Percentiles rank a stretch among this genome's conserved stretches.
Conservation (phyloP, 1,284 basidiomycete genomes). For the Singerocomus inundabilis region DNA sequence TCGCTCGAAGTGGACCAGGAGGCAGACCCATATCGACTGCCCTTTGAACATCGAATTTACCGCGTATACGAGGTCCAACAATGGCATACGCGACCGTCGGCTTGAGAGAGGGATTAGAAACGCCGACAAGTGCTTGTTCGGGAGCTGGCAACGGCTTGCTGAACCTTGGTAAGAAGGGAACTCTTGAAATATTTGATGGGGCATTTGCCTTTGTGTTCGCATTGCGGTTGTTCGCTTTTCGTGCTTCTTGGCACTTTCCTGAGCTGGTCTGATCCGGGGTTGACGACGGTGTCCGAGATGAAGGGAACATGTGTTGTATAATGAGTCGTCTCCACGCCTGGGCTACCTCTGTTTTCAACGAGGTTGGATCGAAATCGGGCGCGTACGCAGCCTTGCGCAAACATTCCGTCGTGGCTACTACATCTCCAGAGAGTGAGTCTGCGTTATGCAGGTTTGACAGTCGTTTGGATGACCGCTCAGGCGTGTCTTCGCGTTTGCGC, state of each 20-base stretch:
- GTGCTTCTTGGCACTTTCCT: conserved; percentile 4
- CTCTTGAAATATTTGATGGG: conserved; percentile 8
- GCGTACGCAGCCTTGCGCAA: conserved; percentile 25
- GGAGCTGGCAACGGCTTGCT: conserved; percentile 21
- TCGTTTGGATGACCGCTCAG: conserved; percentile 36
- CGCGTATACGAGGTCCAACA: conserved; percentile 75
- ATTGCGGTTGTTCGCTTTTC: conserved; percentile 6
- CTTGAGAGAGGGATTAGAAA: conserved; percentile 28
- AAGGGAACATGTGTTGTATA: conserved; percentile 60
- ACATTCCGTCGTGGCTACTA: not conserved
- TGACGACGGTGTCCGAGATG: conserved; percentile 19
- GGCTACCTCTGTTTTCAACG: conserved; percentile 40
- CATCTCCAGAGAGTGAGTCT: not conserved
- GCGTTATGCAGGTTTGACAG: not conserved
- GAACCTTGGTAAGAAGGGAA: conserved; percentile 17
- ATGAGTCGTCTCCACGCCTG: conserved; percentile 52
- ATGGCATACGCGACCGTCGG: conserved; percentile 67
- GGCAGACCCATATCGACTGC: conserved; percentile 69
- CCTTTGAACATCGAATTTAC: conserved; percentile 79
- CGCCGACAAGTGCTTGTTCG: conserved; percentile 22
- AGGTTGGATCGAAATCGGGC: conserved; percentile 38
- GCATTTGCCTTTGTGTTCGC: not conserved
- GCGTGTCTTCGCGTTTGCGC: conserved; percentile 45
- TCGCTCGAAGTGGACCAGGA: conserved; percentile 49
- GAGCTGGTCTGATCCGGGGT: conserved; percentile 4